Evolutionary conservation across 495 filamentous ascomycete species (phyloP), one percentile per base, ranked within the genome.

Genomic region (Aspergillus incahuasiensis): DNA sequence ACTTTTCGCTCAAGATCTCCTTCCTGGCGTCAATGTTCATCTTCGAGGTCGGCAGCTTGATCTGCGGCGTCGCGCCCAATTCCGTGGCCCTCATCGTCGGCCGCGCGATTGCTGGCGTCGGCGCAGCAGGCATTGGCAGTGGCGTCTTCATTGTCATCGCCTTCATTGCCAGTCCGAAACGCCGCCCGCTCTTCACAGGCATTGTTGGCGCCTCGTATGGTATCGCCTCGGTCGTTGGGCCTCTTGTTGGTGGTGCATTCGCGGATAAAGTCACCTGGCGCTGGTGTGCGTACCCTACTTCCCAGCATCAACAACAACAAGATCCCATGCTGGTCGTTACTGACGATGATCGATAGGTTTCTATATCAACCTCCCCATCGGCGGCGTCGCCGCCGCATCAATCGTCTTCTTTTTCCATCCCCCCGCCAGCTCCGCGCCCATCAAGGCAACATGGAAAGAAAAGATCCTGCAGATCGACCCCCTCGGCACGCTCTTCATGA

Each of bases 41-140:
- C 1, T 59, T 59, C 35, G 56, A 59, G 20, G 5, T 54, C 4
- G 56, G 56, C 3, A 44, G 35, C 28, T 49, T 69, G 16, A 41
- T 66, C 32, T 61, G 60, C 35, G 64, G 44, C 1, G 58, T 63
- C 15, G 62, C 66, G 1, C 62, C 56, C 12, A 59, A 48, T 42
- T 48, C 57, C 47, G 46, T 55, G 30, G 47, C 69, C 5, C 73
- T 92, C 28, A 91, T 91, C 61, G 62, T 90, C 48, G 89, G 89
- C 1, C 81, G 88, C 18, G 87, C 88, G 12, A 74, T 92, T 45
- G 81, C 86, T 12, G 89, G 89, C 9, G 51, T 89, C n/a, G 89
- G 88, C n/a, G 60, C 46, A 11, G 61, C 63, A 11, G 69, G 69
- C 9, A 47, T 69, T 11, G 15, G 24, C 0, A 39, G 22, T 1